Base-by-base conservation (phyloP, 1,284 basidiomycete genomes). In the Tylopilus sp. region DNA sequence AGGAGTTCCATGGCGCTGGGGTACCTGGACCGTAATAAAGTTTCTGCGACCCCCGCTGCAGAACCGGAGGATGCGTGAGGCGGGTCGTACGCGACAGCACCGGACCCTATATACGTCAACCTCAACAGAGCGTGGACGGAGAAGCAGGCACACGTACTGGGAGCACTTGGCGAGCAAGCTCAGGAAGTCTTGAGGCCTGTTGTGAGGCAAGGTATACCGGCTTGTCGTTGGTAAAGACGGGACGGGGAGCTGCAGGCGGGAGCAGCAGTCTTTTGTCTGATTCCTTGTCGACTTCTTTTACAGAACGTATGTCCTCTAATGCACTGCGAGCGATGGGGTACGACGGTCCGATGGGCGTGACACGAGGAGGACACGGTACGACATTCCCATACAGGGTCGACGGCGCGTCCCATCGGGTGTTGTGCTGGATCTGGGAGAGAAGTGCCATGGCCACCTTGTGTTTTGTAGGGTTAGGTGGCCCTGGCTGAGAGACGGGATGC, bases 381-480 rank as follows among this genome's bases (percentile, higher is more conserved):
- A 58, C 48, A 33, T 69, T 74, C 0, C 74, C 78, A 56, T 78
- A 88, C 33, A 89, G 61, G 0, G 84, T 81, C 52, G 85, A 78
- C 7, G 82, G 71, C 3, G 79, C 67, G 13, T 85, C 82, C 83
- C 85, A 89, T 4, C 84, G 76, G 2, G 82, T 71, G n/a, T 70
- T 67, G 12, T 65, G 66, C 59, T 86, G 79, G 2, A 76, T 69
- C 46, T 83, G 76, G 0, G 71, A 60, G 28, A 88, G 73, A 12
- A 89, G 69, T 0, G 80, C 74, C 74, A 88, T 79, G 3, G 83
- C 81, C 23, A 88, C 81, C 58, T 79, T 81, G 66, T 88, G 86
- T 42, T 83, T 75, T 2, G 77, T 67, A 16, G 78, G 78, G 47
- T 79, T 84, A 8, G 78, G 66, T 5, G 76, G 55, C 2, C 46